Evolutionary conservation across 371 early-diverging fungal species (phyloP), one percentile per base, ranked within the genome.

Genomic region (Polyrhizophydium stewartii): DNA sequence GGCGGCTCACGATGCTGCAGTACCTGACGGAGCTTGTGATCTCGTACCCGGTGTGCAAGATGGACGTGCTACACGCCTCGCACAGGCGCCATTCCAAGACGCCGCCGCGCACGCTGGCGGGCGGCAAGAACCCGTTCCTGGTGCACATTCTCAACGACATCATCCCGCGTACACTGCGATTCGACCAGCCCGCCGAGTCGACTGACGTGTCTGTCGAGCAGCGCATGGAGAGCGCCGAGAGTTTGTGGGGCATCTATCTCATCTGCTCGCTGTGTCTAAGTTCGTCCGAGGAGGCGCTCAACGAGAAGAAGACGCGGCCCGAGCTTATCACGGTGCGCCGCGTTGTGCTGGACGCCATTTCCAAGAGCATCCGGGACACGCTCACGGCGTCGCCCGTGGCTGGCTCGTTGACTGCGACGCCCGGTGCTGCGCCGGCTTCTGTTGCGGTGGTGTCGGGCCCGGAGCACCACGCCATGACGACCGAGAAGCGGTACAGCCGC

Each of bases 1-100:
- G 88, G 59, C 87, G 92, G 24, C 88, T 90, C 53, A 93, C 91
- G 77, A 61, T 96, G 35, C 69, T 97, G 55, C 94, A 94, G 70
- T 84, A 87, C 43, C 74, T 96, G 33, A 81, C 89, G 13, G 98
- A 97, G 68, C 78, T 97, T 9, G 78, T 92, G 16, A 78, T 84
- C 0, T 89, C 91, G 1, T 97, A 91, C 74, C 85, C 92, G n/a
- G 81, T 86, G 2, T 90, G 90, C 77, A 89, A 89, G 65, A 68
- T 82, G 27, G 88, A 88, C 57, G 71, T 91, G 1, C 83, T 89
- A 52, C 76, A 82, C 51, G 85, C 82, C 56, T 79, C 85, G 47
- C 79, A 64, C 35, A 52, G 46, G 53, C 50, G 60, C 55, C 30
- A 31, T 32, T 24, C 50, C 30, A 63, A 62, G 60, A 73, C 65